Percentiles rank a stretch among this genome's conserved stretches.
Conservation (phyloP, 495 filamentous ascomycete species). For the Xylaria intraflava region DNA sequence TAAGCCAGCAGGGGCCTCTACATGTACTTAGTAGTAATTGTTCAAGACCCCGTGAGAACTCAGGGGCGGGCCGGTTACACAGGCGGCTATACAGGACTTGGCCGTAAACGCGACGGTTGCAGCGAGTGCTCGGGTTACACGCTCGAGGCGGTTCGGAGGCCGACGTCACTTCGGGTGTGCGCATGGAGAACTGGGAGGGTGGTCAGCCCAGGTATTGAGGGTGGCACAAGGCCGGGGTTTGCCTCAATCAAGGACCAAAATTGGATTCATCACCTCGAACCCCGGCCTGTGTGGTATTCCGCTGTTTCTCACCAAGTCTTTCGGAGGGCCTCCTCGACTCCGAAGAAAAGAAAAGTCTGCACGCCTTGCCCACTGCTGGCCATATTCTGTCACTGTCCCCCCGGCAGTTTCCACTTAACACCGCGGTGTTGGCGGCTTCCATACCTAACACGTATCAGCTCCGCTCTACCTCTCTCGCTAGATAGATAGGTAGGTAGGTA, state of each 20-base stretch:
- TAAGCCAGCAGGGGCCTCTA: neutral
- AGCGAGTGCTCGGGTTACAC: neutral
- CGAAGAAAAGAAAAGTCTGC: neutral
- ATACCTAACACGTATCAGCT: no score
- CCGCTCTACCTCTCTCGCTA: no score
- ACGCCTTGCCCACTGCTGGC: neutral
- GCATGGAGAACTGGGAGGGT: neutral
- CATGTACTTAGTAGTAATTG: constrained; percentile 1
- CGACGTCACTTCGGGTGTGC: neutral
- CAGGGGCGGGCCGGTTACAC: neutral
- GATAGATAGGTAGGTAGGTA: no score
- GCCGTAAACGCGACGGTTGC: neutral
- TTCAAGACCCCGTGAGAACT: no score
- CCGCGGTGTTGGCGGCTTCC: no score
- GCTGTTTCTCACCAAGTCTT: neutral
- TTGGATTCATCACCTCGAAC: neutral
- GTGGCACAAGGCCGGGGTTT: neutral
- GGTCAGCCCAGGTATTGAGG: neutral
- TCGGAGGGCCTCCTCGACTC: no score
- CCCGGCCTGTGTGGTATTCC: neutral
- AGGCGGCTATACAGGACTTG: neutral
- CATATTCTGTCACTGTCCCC: no score
- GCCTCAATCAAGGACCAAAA: neutral
- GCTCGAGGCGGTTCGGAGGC: neutral
- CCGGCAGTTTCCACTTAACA: no score